phyloP scores from a whole-genome alignment of 1,139 yeast species.

The Suhomyces yuchorum region DNA sequence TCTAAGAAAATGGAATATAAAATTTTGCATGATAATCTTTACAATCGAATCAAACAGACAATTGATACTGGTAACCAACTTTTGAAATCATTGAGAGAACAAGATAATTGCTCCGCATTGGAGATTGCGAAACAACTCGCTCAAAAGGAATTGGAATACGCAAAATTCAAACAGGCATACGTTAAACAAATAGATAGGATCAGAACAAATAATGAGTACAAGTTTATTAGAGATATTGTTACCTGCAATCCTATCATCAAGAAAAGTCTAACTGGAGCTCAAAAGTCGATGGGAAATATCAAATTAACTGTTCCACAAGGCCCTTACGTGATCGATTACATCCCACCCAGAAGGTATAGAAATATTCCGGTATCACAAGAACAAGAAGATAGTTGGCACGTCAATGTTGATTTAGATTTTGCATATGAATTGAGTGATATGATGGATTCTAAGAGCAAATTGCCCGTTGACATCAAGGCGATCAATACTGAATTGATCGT shows the following conservation, averaged over 20 bases:
- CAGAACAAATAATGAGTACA: background rate
- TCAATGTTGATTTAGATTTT: slow-evolving; percentile 34
- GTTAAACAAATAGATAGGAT: slow-evolving; percentile 6
- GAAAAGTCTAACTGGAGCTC: slow-evolving; percentile 16
- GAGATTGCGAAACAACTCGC: slow-evolving; percentile 20
- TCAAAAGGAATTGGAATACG: slow-evolving; percentile 21
- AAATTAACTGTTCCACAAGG: slow-evolving; percentile 31
- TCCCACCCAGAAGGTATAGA: slow-evolving; percentile 35
- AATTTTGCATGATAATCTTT: slow-evolving; percentile 29
- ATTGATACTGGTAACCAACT: slow-evolving; percentile 27
- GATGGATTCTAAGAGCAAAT: slow-evolving; percentile 11
- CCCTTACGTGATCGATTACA: slow-evolving; percentile 31
- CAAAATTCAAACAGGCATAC: slow-evolving; percentile 26
- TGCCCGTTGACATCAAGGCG: slow-evolving; percentile 21
- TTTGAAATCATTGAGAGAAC: slow-evolving; percentile 20
- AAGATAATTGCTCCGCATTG: slow-evolving; percentile 17
- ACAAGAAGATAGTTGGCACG: slow-evolving; percentile 28
- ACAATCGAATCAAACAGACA: slow-evolving; percentile 32
- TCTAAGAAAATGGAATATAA: slow-evolving; percentile 23
- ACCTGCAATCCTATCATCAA: slow-evolving; percentile 18
- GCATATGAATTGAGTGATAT: slow-evolving; percentile 15
- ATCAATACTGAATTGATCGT: slow-evolving; percentile 23
- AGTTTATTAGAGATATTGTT: background rate
- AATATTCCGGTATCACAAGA: slow-evolving; percentile 8
- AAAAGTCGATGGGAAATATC: slow-evolving; percentile 22